These are phyloP conservation scores for Friedmanniomyces simplex DNA, from an alignment of 495 filamentous ascomycete genomes.

Conservation along the genomic window DNA sequence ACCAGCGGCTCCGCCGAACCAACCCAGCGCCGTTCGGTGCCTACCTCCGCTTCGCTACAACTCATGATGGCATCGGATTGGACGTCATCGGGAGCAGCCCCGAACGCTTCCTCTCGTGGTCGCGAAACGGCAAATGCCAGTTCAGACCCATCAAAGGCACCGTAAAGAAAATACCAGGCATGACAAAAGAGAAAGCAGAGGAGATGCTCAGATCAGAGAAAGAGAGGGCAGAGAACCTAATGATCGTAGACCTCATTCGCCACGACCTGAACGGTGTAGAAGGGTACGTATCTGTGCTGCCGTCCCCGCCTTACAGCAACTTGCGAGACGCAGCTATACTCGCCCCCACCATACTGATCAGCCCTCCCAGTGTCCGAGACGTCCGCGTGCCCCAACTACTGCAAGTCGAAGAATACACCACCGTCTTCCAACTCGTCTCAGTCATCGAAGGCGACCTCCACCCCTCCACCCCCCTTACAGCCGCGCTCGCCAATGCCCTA, in stretches of 20 bases:
- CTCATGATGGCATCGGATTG: slow-evolving; percentile 24
- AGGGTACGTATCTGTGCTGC: slow-evolving; percentile 38
- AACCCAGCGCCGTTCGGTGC: slow-evolving; percentile 86
- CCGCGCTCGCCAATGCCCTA: slow-evolving; percentile 64
- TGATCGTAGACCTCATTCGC: slow-evolving; percentile 92
- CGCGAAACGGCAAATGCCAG: slow-evolving; percentile 44
- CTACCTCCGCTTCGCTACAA: slow-evolving; percentile 55
- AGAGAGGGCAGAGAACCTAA: slow-evolving; percentile 90
- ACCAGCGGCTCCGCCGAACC: slow-evolving; percentile 53
- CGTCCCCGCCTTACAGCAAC: no score
- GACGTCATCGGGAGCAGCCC: slow-evolving; percentile 80
- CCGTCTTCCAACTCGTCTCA: slow-evolving; percentile 81
- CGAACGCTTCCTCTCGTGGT: slow-evolving; percentile 78
- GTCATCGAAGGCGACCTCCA: slow-evolving; percentile 66
- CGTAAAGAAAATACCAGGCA: slow-evolving; percentile 56
- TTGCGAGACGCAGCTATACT: no score
- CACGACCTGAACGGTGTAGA: slow-evolving; percentile 82
- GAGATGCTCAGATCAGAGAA: slow-evolving; percentile 65
- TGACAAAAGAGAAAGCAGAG: slow-evolving; percentile 58
- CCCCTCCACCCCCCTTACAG: slow-evolving; percentile 32
- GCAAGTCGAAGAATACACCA: slow-evolving; percentile 78
- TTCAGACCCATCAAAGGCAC: slow-evolving; percentile 94
- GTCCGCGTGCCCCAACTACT: slow-evolving; percentile 60
- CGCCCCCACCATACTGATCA: background rate
- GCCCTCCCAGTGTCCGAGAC: slow-evolving; percentile 28